Percentiles rank a stretch among this genome's conserved stretches.
Evolutionary conservation across 106 monocot genomes (phyloP).

Genomic region (Acorus gramineus): DNA sequence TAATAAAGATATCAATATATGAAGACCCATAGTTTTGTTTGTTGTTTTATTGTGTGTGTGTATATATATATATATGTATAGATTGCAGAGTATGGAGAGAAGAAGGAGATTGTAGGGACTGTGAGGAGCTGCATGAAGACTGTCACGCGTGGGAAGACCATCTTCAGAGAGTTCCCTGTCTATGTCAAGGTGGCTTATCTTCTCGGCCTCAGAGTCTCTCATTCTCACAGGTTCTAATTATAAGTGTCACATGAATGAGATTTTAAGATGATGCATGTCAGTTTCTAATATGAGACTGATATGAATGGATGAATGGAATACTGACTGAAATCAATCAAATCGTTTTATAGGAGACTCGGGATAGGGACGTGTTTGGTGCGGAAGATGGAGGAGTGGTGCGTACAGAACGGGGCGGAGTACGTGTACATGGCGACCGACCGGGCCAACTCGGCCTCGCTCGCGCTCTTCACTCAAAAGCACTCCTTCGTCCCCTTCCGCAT

Average conservation of each 20-base stretch:
- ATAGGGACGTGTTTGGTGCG: constrained; percentile 37
- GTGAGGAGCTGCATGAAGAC: constrained; percentile 34
- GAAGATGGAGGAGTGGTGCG: constrained; percentile 39
- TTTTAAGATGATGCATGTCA: too few relatives aligned
- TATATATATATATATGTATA: constrained; percentile 3
- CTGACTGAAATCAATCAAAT: too few relatives aligned
- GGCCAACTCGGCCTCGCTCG: constrained; percentile 41
- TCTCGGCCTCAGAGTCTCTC: constrained; percentile 58
- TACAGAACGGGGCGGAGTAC: constrained; percentile 33
- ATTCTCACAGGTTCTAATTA: constrained; percentile 30
- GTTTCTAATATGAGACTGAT: too few relatives aligned
- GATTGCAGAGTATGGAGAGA: constrained; percentile 56
- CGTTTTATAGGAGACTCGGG: constrained; percentile 31
- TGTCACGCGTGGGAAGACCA: constrained; percentile 21
- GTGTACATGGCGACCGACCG: constrained; percentile 59
- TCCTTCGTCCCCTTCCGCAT: constrained; percentile 44
- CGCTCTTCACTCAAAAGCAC: constrained; percentile 41
- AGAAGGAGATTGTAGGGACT: constrained; percentile 44
- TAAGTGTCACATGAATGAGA: too few relatives aligned
- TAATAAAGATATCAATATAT: not conserved
- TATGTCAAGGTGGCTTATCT: constrained; percentile 43
- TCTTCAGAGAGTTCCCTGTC: not conserved
- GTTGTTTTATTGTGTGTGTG: not conserved
- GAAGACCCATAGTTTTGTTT: not conserved
- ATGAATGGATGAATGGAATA: too few relatives aligned